Evolutionary conservation across 2,329 filamentous ascomycete genomes (phyloP).

Genomic region (Arthrobotrys sinensis): DNA sequence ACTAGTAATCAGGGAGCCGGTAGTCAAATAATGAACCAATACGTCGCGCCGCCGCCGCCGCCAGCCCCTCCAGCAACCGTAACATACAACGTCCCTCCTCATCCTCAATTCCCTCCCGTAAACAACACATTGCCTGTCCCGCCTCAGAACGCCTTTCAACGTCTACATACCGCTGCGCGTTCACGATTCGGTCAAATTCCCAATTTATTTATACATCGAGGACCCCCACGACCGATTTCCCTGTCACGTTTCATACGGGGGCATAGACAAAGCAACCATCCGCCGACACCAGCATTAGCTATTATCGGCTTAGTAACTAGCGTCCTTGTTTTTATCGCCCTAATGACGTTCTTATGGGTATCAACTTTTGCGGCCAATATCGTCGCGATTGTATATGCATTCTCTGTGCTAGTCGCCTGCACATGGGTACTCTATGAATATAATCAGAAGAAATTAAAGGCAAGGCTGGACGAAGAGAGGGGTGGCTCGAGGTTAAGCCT

Average conservation of each 20-base stretch:
- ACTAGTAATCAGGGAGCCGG: constrained; percentile 6
- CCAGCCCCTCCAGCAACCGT: constrained; percentile 19
- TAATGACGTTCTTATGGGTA: constrained; percentile 52
- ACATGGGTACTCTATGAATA: constrained; percentile 49
- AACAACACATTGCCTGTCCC: constrained; percentile 35
- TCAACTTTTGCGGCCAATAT: constrained; percentile 58
- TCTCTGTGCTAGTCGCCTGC: constrained; percentile 49
- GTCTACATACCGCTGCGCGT: constrained; percentile 30
- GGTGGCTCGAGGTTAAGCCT: constrained; percentile 35
- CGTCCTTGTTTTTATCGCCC: constrained; percentile 47
- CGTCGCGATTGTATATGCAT: constrained; percentile 54
- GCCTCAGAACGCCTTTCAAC: constrained; percentile 46
- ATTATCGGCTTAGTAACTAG: constrained; percentile 56
- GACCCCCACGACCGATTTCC: constrained; percentile 37
- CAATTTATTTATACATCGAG: constrained; percentile 23
- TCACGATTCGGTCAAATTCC: constrained; percentile 34
- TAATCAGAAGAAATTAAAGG: constrained; percentile 50
- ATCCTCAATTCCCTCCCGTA: constrained; percentile 18
- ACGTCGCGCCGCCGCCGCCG: background rate
- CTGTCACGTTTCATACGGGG: constrained; percentile 46
- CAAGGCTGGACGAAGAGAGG: constrained; percentile 29
- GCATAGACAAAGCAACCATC: constrained; percentile 32
- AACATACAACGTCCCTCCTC: constrained; percentile 32
- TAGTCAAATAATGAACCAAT: constrained; percentile 10
- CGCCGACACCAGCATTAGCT: constrained; percentile 53